Percentiles rank a stretch among this genome's conserved stretches.
Evolutionary conservation across 2,329 filamentous ascomycete species (phyloP).

Genomic region (Colletotrichum tropicale): DNA sequence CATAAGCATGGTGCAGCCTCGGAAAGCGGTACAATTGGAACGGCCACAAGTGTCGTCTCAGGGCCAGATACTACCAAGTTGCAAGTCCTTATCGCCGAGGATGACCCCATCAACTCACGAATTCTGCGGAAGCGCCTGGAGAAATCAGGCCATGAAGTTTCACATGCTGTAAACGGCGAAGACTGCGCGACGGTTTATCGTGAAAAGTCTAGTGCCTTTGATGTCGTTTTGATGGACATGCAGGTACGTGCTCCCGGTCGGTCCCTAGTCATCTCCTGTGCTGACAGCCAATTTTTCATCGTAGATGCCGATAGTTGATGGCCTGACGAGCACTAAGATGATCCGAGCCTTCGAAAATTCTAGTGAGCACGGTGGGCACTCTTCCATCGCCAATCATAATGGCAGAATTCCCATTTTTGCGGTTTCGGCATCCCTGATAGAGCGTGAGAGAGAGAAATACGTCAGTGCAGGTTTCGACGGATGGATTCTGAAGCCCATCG

Average conservation of each 20-base stretch:
- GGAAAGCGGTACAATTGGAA: neutral
- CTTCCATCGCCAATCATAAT: slow-evolving; percentile 62
- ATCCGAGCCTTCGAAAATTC: slow-evolving; percentile 76
- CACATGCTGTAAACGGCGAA: slow-evolving; percentile 80
- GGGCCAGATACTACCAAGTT: slow-evolving; percentile 45
- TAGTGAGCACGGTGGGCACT: slow-evolving; percentile 52
- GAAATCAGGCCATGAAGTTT: slow-evolving; percentile 74
- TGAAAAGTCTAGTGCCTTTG: slow-evolving; percentile 67
- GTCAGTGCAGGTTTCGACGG: slow-evolving; percentile 83
- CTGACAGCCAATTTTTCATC: neutral
- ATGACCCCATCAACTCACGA: slow-evolving; percentile 86
- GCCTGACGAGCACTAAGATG: slow-evolving; percentile 80
- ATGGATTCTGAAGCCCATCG: slow-evolving; percentile 89
- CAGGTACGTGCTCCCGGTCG: slow-evolving; percentile 62
- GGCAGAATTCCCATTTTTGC: slow-evolving; percentile 81
- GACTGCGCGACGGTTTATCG: slow-evolving; percentile 78
- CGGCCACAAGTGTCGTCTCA: slow-evolving; percentile 1
- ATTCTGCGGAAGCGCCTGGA: slow-evolving; percentile 82
- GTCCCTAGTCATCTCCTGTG: neutral
- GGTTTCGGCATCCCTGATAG: slow-evolving; percentile 81
- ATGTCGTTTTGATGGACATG: slow-evolving; percentile 91
- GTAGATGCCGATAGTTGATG: slow-evolving; percentile 92
- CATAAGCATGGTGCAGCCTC: slow-evolving; percentile 2
- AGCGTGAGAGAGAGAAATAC: slow-evolving; percentile 71
- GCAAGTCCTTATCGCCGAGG: slow-evolving; percentile 80